Base-by-base conservation (phyloP, 306 rosid species). In the Lotus japonicus region DNA sequence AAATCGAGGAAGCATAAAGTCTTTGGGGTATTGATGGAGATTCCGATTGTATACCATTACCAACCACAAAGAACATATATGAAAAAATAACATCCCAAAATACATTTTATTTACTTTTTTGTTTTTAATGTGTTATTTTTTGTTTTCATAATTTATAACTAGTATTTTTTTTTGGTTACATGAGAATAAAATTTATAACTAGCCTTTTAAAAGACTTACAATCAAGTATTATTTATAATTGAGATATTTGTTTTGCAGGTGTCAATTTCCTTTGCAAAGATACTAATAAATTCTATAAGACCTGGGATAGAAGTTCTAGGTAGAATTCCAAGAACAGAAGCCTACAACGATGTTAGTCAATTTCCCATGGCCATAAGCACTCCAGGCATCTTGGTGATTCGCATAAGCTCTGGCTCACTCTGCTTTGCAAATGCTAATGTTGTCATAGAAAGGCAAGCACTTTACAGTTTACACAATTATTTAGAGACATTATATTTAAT, bases 341-440 rank as follows among this genome's bases (percentile, higher is more conserved):
- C 85, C 5, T 92, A 81, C 15, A 86, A 92, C 13, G 85, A 86
- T 75, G 86, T 84, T 21, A 63, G 26, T 52, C 95, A 89, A 82
- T 92, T 86, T 60, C 96, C 98, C 4, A 86, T 87, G 92, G 95
- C 95, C 71, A 71, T 70, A 21, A 84, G 73, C 68, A 73, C 82
- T 66, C 88, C 87, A 15, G 92, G 91, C 61, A 72, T 89, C 64
- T 59, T 81, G 68, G 78, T 80, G 1, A 71, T 92, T 64, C 87
- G 98, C 44, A 80, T 84, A 39, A 84, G 84, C 80, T 85, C 96
- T 54, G 84, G 83, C 55, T 82, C 90, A 42, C 87, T 92, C 55
- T 92, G 98, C 77, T 92, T 92, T 61, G 95, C 95, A 6, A 92
- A 92, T 77, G 91, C 98, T 2, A 87, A 79, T 55, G 84, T 88